These are phyloP conservation scores for Epichloe brachyelytri DNA, from an alignment of 2,329 filamentous ascomycete genomes.

Conservation along the genomic window DNA sequence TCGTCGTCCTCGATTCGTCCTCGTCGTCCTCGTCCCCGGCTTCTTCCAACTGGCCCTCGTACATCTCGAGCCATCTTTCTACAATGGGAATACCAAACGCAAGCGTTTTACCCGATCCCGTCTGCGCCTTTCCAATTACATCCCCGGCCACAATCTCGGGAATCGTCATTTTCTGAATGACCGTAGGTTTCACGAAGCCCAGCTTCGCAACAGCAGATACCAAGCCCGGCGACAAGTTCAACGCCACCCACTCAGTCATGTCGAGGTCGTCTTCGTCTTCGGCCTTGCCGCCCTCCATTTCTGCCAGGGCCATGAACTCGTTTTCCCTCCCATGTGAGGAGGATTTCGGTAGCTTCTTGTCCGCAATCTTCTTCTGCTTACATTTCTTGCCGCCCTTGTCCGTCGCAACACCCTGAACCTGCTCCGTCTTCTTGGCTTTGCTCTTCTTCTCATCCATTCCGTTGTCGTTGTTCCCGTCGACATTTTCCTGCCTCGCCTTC, in stretches of 20 bases:
- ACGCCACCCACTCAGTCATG: conserved; percentile 63
- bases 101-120: conserved; percentile 91
- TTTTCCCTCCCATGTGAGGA: conserved; percentile 26
- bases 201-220: conserved; percentile 65
- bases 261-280: conserved; percentile 51
- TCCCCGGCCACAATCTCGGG: conserved; percentile 76
- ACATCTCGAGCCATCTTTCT: conserved; percentile 58
- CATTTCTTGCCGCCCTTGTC: background rate
- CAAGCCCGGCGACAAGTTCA: conserved; percentile 60
- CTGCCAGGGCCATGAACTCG: conserved; percentile 40
- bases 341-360: conserved; percentile 23
- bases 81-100: conserved; percentile 91
- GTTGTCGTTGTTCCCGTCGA: background rate
- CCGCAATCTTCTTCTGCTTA: conserved; percentile 20
- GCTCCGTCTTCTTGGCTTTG: conserved; percentile 9
- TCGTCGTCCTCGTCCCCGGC: conserved; percentile 4
- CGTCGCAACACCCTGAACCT: conserved; percentile 10
- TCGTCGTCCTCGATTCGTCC: background rate
- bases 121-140: conserved; percentile 90
- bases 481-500: conserved; percentile 6
- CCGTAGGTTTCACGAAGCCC: conserved; percentile 67
- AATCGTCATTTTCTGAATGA: conserved; percentile 69
- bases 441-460: conserved; percentile 13
- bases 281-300: conserved; percentile 38
- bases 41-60: conserved; percentile 22